Base-by-base conservation (phyloP, 225 moss, liverwort and hornwort species). In the Ulota crispa region DNA sequence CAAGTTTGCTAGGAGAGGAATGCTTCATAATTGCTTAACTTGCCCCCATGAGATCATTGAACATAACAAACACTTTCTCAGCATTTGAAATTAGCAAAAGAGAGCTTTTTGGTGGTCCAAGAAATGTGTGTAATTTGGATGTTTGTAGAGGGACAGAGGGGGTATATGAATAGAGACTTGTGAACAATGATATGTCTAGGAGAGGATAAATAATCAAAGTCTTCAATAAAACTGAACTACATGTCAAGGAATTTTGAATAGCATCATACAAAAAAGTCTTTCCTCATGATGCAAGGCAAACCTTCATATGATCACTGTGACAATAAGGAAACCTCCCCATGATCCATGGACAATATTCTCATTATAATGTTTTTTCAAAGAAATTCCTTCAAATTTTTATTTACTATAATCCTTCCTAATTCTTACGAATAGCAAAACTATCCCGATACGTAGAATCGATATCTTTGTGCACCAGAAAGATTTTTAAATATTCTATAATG, bases 281-380 rank as follows among this genome's bases (percentile, higher is more conserved):
- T 59, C 1, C 26, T 59, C 59, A 26, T 11, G 13, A 26, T 26
- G 26, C 11, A 59, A 59, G 4, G 26, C 5, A 59, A 26, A 59
- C 12, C 59, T 59, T 5, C 13, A 5, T 59, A 26, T 12, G 2
- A 59, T 59, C 11, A 26, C 13, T 26, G n/a, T 24, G 12, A 59
- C 26, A 2, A 59, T 26, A 59, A 26, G 26, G 2, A 59, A 59
- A 26, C 7, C 21, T 42, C 0, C 0, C 12, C 4, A 42, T 21
- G 7, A 62, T 30, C 0, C 1, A 4, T 43, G 0, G 0, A 28
- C 0, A 21, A 20, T 0, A 2, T 4, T 20, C 0, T 28, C 7
- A 7, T 61, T 43, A 2, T 13, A 4, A 4, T 30, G 28, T 21
- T 26, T 30, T 18, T 5, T 50, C 5, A 0, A 50, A 50, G 15